phyloP scores from a whole-genome alignment of 1,139 yeast genomes.

The Hanseniaspora sp. region DNA sequence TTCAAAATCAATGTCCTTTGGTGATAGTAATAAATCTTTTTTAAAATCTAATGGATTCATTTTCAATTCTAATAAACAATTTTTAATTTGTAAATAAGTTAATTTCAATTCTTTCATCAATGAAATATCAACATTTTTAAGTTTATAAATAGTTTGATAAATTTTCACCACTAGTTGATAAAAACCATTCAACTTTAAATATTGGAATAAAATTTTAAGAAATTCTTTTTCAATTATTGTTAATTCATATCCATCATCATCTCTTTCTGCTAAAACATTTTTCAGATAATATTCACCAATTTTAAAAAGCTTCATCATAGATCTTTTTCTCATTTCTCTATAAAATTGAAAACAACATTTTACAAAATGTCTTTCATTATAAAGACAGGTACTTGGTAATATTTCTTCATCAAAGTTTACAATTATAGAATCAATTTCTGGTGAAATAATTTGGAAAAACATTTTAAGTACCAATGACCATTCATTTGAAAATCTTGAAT shows the following conservation, averaged over 20 bases:
- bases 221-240: constrained; percentile 32
- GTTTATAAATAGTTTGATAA: constrained; percentile 19
- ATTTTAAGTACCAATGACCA: constrained; percentile 21
- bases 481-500: constrained; percentile 1
- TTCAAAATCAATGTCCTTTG: background rate
- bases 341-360: constrained; percentile 29
- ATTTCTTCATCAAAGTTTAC: constrained; percentile 20
- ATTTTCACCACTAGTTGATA: constrained; percentile 28
- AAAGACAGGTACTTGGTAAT: constrained; percentile 22
- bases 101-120: constrained; percentile 18
- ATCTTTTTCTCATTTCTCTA: constrained; percentile 26
- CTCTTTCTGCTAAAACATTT: constrained; percentile 20
- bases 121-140: constrained; percentile 2
- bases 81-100: background rate
- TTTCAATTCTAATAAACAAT: background rate
- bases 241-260: constrained; percentile 16
- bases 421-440: constrained; percentile 22
- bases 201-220: constrained; percentile 29
- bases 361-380: constrained; percentile 26
- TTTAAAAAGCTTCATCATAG: constrained; percentile 22
- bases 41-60: constrained; percentile 13
- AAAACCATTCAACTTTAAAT: constrained; percentile 34
- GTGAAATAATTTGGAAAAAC: constrained; percentile 21
- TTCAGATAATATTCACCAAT: constrained; percentile 24
- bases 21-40: background rate